Evolutionary conservation across 129 eudicot genomes (phyloP).

Genomic region (Flaveria robusta): DNA sequence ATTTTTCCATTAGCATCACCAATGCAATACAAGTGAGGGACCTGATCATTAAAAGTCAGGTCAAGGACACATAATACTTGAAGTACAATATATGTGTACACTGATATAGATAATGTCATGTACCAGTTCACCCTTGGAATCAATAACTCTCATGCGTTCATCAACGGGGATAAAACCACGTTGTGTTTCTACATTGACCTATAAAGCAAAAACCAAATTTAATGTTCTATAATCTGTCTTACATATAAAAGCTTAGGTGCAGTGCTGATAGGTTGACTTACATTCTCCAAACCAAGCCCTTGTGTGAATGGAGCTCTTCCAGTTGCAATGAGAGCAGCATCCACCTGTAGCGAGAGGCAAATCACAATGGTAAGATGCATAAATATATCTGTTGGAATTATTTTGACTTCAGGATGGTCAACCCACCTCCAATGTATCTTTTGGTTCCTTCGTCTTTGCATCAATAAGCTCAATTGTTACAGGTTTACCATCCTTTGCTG

Average conservation of each 20-base stretch:
- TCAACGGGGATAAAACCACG: conserved; percentile 96
- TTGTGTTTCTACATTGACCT: conserved; percentile 95
- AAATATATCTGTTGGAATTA: conserved; percentile 12
- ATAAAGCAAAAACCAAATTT: conserved; percentile 26
- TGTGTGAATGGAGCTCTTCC: conserved; percentile 96
- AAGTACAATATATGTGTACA: neutral
- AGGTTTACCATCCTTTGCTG: conserved; percentile 97
- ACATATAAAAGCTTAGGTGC: neutral
- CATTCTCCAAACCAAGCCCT: conserved; percentile 96
- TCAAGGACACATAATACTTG: conserved; percentile 28
- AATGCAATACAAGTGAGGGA: conserved; percentile 95
- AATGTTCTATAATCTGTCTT: conserved; percentile 2
- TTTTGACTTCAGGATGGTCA: conserved; percentile 19
- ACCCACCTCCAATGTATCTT: conserved; percentile 86
- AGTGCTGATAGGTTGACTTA: conserved; percentile 30
- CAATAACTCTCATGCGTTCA: conserved; percentile 93
- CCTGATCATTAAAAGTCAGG: conserved; percentile 44
- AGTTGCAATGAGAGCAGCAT: conserved; percentile 98
- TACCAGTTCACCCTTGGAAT: conserved; percentile 83
- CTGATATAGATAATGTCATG: conserved; percentile 16
- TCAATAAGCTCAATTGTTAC: conserved; percentile 91
- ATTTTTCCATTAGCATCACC: conserved; percentile 98
- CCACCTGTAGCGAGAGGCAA: conserved; percentile 59
- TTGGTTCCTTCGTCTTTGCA: conserved; percentile 93
- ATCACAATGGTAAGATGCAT: conserved; percentile 15